Evolutionary conservation across 164 flowering plant genomes (phyloP), one percentile per base, ranked within the genome.

Genomic region (Stephania cephalantha): DNA sequence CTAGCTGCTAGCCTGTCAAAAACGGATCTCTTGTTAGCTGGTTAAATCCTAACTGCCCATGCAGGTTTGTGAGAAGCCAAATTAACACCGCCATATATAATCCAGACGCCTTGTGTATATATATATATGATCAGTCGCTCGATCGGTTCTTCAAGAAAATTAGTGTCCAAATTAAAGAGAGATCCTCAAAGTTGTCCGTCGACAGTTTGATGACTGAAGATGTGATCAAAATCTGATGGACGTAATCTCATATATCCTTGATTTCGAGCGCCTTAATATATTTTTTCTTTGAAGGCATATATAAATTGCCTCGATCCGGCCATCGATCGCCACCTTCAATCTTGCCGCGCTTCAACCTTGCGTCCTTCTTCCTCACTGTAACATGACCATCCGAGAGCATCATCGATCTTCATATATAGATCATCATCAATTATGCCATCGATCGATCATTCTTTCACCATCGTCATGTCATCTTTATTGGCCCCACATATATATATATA

Each of bases 381-480:
- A 35, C 42, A 13, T 2, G 12, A 9, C 31, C 1, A 11, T 55
- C 45, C 1, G 55, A 73, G 35, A 5, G 98, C 95, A 4, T 84
- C 91, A 0, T 80, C 77, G 42, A 25, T 25, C 25, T 25, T 25
- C 25, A 25, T n/a, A n/a, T 87, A 88, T 11, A 58, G 73, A 53
- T 85, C 90, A 11, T 66, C 63, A 22, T 25, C 25, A 25, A 0
- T 25, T 25, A 93, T 89, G 0, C 95, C 94, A 9, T 86, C 98
- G 91, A 10, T 91, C 90, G 71, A 90, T 31, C 98, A 93, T 93
- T 73, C 95, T 85, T 79, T 93, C 98, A 0, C 98, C 98, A 81
- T 93, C 98, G 73, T 93, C 98, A 71, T 91, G 95, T 77, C n/a
- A n/a, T n/a, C n/a, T n/a, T n/a, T n/a, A n/a, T 72, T 85, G 0